Conservation (phyloP, 1,284 basidiomycete genomes). For the Sutorius eximius region DNA sequence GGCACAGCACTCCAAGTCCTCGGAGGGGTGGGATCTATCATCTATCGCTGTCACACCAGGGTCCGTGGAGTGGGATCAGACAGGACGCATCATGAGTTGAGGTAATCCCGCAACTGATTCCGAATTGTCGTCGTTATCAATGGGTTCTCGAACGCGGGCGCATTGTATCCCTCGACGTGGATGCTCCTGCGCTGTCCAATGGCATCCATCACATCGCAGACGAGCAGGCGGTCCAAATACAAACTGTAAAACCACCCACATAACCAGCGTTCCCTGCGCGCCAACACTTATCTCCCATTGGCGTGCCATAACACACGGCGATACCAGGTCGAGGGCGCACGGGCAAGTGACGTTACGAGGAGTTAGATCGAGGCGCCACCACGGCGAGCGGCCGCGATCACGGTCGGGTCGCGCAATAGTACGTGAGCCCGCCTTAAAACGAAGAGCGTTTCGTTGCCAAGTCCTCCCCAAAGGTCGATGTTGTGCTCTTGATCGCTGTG, state of each 20-base stretch:
- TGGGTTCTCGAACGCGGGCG: not conserved
- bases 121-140: not conserved
- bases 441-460: not conserved
- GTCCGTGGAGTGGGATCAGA: not conserved
- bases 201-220: not conserved
- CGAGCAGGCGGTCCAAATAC: not conserved
- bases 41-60: not conserved
- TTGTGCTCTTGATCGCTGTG: not conserved
- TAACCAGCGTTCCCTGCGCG: not conserved
- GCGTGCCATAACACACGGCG: not conserved
- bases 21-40: not conserved
- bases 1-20: not conserved
- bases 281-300: not conserved
- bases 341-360: not conserved
- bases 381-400: not conserved
- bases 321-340: not conserved
- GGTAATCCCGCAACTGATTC: not conserved
- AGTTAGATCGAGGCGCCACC: constrained; percentile 8
- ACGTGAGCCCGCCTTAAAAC: not conserved
- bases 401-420: not conserved
- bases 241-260: not conserved
- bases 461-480: not conserved
- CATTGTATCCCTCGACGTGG: not conserved
- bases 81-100: not conserved
- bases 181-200: not conserved